Evolutionary conservation across 2,329 filamentous ascomycete species (phyloP).

Genomic region (Pyricularia grisea): DNA sequence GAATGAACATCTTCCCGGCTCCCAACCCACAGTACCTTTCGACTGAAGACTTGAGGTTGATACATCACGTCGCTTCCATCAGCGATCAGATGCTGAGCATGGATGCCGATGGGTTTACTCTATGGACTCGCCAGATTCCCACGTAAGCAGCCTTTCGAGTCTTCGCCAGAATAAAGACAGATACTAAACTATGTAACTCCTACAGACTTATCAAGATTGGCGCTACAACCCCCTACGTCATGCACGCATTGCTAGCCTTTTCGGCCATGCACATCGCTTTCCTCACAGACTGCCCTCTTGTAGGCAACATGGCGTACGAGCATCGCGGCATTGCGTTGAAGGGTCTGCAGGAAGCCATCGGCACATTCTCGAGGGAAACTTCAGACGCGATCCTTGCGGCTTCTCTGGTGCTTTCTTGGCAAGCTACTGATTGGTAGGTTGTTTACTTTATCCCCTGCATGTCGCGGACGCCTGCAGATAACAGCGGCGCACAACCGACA

Average conservation of each 20-base stretch:
- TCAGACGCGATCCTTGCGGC: slow-evolving; percentile 88
- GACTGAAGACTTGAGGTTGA: slow-evolving; percentile 72
- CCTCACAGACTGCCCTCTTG: slow-evolving; percentile 75
- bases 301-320: slow-evolving; percentile 80
- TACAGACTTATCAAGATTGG: slow-evolving; percentile 72
- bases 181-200: slow-evolving; percentile 14
- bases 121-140: slow-evolving; percentile 90
- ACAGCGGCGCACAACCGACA: neutral
- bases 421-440: slow-evolving; percentile 85
- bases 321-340: slow-evolving; percentile 80
- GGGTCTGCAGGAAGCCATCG: slow-evolving; percentile 80
- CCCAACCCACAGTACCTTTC: slow-evolving; percentile 65
- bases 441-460: neutral
- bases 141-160: slow-evolving; percentile 49
- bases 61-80: slow-evolving; percentile 82
- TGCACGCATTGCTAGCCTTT: slow-evolving; percentile 86
- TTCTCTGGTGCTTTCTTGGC: slow-evolving; percentile 89
- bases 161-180: slow-evolving; percentile 7
- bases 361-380: slow-evolving; percentile 72
- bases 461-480: neutral
- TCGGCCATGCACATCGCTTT: slow-evolving; percentile 93
- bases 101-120: slow-evolving; percentile 72
- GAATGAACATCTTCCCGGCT: slow-evolving; percentile 66
- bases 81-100: slow-evolving; percentile 72
- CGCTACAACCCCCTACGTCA: slow-evolving; percentile 75